A percentile compares a stretch with the other conserved stretches of the same genome.
These are phyloP conservation scores for Xylaria nigripes DNA, from an alignment of 495 filamentous ascomycete species.

Conservation along the genomic window DNA sequence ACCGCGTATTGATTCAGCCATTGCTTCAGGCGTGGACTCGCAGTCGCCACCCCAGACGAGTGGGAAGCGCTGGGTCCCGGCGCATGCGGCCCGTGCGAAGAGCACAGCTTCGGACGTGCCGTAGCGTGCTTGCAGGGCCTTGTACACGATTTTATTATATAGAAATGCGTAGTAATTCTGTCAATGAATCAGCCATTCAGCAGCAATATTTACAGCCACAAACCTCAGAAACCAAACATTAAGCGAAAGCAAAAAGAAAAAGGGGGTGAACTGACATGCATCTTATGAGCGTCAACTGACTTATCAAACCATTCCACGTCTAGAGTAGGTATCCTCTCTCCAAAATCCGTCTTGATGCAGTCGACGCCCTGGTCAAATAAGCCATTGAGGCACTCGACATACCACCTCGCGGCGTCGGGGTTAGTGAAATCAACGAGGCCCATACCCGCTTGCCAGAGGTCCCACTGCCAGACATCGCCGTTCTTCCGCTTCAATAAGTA, in stretches of 20 bases:
- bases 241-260: neutral
- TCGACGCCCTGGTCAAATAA: constrained; percentile 61
- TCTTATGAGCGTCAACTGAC: constrained; percentile 48
- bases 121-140: constrained; percentile 51
- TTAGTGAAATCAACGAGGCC: constrained; percentile 68
- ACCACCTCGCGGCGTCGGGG: constrained; percentile 57
- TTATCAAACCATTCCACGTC: constrained; percentile 52
- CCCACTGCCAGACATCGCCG: constrained; percentile 66
- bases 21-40: constrained; percentile 62
- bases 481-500: constrained; percentile 63
- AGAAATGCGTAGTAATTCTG: constrained; percentile 62
- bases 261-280: constrained; percentile 41
- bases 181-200: neutral
- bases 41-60: constrained; percentile 62
- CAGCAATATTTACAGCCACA: neutral
- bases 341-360: constrained; percentile 67
- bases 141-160: constrained; percentile 63
- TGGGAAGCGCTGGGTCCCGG: constrained; percentile 60
- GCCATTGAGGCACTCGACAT: constrained; percentile 43
- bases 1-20: constrained; percentile 66
- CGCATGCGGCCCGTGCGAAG: constrained; percentile 59
- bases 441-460: constrained; percentile 70
- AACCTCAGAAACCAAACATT: neutral
- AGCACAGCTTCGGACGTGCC: constrained; percentile 53
- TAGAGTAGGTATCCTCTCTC: constrained; percentile 58